Evolutionary conservation across 805 yeast genomes (phyloP).

Genomic region (Tetrapisispora nanseiensis): DNA sequence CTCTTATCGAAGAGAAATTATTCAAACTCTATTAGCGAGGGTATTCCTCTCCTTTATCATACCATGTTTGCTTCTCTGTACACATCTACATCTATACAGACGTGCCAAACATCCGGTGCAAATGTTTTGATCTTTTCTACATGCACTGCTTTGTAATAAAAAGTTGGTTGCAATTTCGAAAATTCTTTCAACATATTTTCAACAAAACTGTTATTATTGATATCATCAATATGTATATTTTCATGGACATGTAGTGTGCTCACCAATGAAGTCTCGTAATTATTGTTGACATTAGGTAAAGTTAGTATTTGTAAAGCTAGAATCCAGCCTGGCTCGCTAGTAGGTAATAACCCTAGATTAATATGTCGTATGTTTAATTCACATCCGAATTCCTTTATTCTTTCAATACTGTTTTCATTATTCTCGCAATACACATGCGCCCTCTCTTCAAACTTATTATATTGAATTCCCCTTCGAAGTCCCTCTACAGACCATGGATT

Average conservation of each 20-base stretch:
- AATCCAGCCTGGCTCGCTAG: constrained; percentile 55
- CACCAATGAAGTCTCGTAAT: background rate
- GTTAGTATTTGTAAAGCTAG: constrained; percentile 27
- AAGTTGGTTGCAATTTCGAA: background rate
- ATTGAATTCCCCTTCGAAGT: constrained; percentile 42
- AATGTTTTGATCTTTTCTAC: constrained; percentile 67
- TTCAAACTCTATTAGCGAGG: too few relatives aligned
- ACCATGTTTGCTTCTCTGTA: background rate
- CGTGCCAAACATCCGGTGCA: constrained; percentile 82
- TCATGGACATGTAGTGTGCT: constrained; percentile 59
- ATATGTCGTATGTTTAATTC: constrained; percentile 38
- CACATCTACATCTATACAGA: constrained; percentile 41
- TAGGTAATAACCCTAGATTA: constrained; percentile 72
- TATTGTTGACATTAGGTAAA: constrained; percentile 4
- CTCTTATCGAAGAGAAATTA: too few relatives aligned
- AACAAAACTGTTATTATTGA: constrained; percentile 23
- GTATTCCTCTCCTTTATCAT: too few relatives aligned
- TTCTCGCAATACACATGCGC: constrained; percentile 13
- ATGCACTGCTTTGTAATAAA: constrained; percentile 22
- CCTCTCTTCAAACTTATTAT: constrained; percentile 31
- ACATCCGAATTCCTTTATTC: constrained; percentile 29
- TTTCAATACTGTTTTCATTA: constrained; percentile 40
- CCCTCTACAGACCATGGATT: constrained; percentile 83
- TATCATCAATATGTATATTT: constrained; percentile 42
- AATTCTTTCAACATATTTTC: constrained; percentile 1